Evolutionary conservation across 2,329 filamentous ascomycete species (phyloP).

Genomic region (Curvularia verruculosa): DNA sequence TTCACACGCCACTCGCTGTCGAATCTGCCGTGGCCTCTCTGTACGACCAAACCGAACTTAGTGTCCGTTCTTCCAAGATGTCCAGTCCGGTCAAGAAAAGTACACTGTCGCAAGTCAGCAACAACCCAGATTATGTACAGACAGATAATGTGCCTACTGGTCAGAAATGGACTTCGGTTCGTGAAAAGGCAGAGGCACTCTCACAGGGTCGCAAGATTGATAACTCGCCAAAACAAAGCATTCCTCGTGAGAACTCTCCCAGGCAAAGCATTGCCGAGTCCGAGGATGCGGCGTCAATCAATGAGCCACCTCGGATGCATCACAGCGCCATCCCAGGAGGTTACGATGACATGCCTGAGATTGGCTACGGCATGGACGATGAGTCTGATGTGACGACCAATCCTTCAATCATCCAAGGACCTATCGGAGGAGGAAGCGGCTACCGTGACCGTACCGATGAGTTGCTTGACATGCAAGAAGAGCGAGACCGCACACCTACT

Average conservation of each 20-base stretch:
- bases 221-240: conserved; percentile 62
- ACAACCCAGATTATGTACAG: conserved; percentile 26
- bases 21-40: conserved; percentile 92
- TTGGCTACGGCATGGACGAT: conserved; percentile 67
- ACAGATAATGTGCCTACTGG: conserved; percentile 37
- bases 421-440: conserved; percentile 62
- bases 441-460: conserved; percentile 53
- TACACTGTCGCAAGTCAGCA: conserved; percentile 34
- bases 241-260: conserved; percentile 58
- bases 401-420: conserved; percentile 80
- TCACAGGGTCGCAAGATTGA: conserved; percentile 38
- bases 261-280: conserved; percentile 62
- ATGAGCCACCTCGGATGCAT: conserved; percentile 62
- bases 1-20: conserved; percentile 73
- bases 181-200: conserved; percentile 50
- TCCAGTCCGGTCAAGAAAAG: conserved; percentile 34
- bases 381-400: conserved; percentile 78
- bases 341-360: conserved; percentile 74
- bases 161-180: conserved; percentile 49
- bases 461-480: conserved; percentile 43
- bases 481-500: conserved; percentile 40
- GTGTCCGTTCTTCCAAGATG: conserved; percentile 46
- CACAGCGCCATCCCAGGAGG: conserved; percentile 72
- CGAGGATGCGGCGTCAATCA: conserved; percentile 28
- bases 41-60: conserved; percentile 81